Conservation (phyloP, 1,139 yeast species). For the Debaryomyces udenii region DNA sequence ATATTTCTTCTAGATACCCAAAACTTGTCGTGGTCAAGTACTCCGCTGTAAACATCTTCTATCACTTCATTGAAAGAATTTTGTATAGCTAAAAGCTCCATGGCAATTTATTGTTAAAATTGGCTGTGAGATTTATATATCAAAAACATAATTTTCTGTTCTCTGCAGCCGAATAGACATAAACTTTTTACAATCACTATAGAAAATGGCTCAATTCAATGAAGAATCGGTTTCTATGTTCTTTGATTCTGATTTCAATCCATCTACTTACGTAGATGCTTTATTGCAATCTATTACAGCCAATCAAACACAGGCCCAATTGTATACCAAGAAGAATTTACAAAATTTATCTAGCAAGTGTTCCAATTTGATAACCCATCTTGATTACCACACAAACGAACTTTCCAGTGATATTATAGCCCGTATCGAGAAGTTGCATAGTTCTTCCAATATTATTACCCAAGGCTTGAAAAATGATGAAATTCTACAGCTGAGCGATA, state of each 20-base stretch:
- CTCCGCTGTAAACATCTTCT: slow-evolving; percentile 31
- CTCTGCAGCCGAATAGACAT: too few species aligned
- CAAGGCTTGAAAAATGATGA: slow-evolving; percentile 12
- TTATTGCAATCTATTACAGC: slow-evolving; percentile 31
- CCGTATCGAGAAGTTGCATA: slow-evolving; percentile 47
- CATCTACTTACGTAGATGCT: slow-evolving; percentile 42
- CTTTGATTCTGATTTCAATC: slow-evolving; percentile 43
- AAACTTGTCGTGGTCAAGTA: slow-evolving; percentile 27
- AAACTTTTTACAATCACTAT: too few species aligned
- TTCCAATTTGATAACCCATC: slow-evolving; percentile 51
- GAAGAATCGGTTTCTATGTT: slow-evolving; percentile 38
- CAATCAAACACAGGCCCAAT: slow-evolving; percentile 13
- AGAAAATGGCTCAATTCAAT: slow-evolving; percentile 7
- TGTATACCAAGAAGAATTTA: slow-evolving; percentile 28
- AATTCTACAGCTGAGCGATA: slow-evolving; percentile 9
- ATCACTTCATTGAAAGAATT: slow-evolving; percentile 45
- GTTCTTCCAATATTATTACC: slow-evolving; percentile 41
- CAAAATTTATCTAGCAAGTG: slow-evolving; percentile 33
- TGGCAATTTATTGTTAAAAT: slow-evolving; percentile 1
- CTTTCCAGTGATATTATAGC: slow-evolving; percentile 53
- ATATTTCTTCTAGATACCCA: slow-evolving; percentile 43
- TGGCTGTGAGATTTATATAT: too few species aligned
- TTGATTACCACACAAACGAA: slow-evolving; percentile 64
- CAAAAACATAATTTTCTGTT: too few species aligned
- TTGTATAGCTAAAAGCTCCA: slow-evolving; percentile 40